Evolutionary conservation across 1,139 yeast species (phyloP).

Genomic region (Blastobotrys apis): DNA sequence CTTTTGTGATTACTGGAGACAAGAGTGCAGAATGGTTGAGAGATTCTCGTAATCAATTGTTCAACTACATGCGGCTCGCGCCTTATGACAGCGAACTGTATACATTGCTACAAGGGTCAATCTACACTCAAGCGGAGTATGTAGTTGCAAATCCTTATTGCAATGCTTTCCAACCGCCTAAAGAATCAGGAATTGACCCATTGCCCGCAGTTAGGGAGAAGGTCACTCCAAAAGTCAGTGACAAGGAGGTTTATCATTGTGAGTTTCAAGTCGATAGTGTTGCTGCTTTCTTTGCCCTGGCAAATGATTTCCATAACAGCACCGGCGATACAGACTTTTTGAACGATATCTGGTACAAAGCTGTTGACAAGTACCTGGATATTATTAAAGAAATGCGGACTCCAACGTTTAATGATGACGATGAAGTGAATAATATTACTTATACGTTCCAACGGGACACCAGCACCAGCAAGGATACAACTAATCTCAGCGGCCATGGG

Average conservation of each 20-base stretch:
- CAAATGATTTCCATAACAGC: slow-evolving; percentile 62
- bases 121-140: slow-evolving; percentile 68
- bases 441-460: slow-evolving; percentile 74
- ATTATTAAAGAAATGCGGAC: slow-evolving; percentile 58
- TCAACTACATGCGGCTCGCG: slow-evolving; percentile 63
- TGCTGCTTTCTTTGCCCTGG: slow-evolving; percentile 72
- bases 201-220: slow-evolving; percentile 39
- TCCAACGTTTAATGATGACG: slow-evolving; percentile 61
- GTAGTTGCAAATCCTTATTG: slow-evolving; percentile 68
- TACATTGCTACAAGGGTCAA: slow-evolving; percentile 67
- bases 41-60: slow-evolving; percentile 78
- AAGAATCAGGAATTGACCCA: slow-evolving; percentile 28
- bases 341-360: slow-evolving; percentile 54
- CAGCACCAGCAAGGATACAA: slow-evolving; percentile 76
- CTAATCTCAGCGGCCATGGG: slow-evolving; percentile 73
- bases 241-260: slow-evolving; percentile 76
- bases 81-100: slow-evolving; percentile 48
- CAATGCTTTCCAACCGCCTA: slow-evolving; percentile 88
- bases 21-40: slow-evolving; percentile 84
- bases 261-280: slow-evolving; percentile 84
- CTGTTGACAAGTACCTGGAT: slow-evolving; percentile 49
- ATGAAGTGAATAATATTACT: slow-evolving; percentile 26
- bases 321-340: slow-evolving; percentile 52
- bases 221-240: slow-evolving; percentile 67
- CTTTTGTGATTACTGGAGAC: slow-evolving; percentile 85